Evolutionary conservation across 768 basidiomycete species (phyloP).

Genomic region (Trametes cinnabarina): DNA sequence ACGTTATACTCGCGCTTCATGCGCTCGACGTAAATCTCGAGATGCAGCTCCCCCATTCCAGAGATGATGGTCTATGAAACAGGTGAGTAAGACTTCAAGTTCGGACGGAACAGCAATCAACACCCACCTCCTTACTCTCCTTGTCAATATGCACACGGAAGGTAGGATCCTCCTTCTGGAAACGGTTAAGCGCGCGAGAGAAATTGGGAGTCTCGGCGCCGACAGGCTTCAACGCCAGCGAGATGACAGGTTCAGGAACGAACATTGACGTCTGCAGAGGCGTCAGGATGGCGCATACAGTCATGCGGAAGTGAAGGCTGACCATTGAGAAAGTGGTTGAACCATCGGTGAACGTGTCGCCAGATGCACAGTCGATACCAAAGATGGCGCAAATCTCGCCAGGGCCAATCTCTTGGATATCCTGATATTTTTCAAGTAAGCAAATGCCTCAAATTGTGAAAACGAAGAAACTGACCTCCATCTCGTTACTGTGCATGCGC

Average conservation of each 20-base stretch:
- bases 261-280: slow-evolving; percentile 86
- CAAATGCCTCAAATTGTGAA: not conserved
- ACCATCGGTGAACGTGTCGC: slow-evolving; percentile 97
- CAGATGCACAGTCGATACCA: slow-evolving; percentile 96
- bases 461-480: slow-evolving; percentile 67
- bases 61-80: slow-evolving; percentile 89
- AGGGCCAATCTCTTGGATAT: slow-evolving; percentile 89
- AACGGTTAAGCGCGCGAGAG: slow-evolving; percentile 92
- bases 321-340: slow-evolving; percentile 92
- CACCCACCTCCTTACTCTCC: slow-evolving; percentile 85
- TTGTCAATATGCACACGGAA: slow-evolving; percentile 95
- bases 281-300: not conserved
- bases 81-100: not conserved
- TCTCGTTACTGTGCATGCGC: slow-evolving; percentile 97
- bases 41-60: slow-evolving; percentile 98
- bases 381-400: slow-evolving; percentile 99
- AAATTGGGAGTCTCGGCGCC: slow-evolving; percentile 96
- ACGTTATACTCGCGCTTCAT: slow-evolving; percentile 98
- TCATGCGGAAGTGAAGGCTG: not conserved
- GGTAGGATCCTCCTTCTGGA: slow-evolving; percentile 98
- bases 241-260: slow-evolving; percentile 98
- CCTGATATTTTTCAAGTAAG: slow-evolving; percentile 43
- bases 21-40: slow-evolving; percentile 98
- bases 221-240: slow-evolving; percentile 86
- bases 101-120: not conserved